phyloP scores from a whole-genome alignment of 345 rosid genomes.

The Rhodamnia argentea region DNA sequence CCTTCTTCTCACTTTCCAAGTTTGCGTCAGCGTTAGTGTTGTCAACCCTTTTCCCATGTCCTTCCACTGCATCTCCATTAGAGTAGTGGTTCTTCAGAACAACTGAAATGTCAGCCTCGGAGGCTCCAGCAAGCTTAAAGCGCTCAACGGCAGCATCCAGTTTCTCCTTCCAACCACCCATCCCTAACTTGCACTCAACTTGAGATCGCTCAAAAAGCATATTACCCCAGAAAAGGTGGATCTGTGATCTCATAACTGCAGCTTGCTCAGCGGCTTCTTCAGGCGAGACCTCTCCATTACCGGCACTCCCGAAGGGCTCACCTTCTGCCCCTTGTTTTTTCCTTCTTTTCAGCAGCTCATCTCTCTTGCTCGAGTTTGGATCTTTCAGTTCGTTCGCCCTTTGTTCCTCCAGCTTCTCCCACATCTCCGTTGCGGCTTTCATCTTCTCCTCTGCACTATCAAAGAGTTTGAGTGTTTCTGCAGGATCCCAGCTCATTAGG shows the following conservation, averaged over 20 bases:
- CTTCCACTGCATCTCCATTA: conserved; percentile 45
- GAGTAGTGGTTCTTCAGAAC: conserved; percentile 87
- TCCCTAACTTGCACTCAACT: conserved; percentile 83
- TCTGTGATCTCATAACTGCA: conserved; percentile 91
- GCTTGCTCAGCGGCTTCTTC: conserved; percentile 98
- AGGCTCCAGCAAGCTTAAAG: conserved; percentile 89
- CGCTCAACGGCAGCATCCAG: conserved; percentile 79
- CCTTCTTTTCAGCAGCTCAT: conserved; percentile 58
- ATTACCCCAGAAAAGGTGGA: conserved; percentile 98
- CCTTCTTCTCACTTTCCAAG: conserved; percentile 12
- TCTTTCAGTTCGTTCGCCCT: conserved; percentile 60
- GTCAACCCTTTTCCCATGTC: conserved; percentile 26
- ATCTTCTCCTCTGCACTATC: conserved; percentile 84
- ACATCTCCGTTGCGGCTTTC: conserved; percentile 90
- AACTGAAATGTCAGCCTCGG: conserved; percentile 62
- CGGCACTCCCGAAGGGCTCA: conserved; percentile 23
- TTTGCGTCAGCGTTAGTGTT: neutral
- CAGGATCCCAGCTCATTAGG: conserved; percentile 65
- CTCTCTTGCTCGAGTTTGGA: conserved; percentile 64
- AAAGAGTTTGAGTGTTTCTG: conserved; percentile 64
- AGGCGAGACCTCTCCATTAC: conserved; percentile 43
- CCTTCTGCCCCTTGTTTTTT: conserved; percentile 59
- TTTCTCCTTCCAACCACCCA: conserved; percentile 65
- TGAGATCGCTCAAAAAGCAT: conserved; percentile 94
- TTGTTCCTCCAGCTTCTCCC: conserved; percentile 94